Percentiles rank a stretch among this genome's conserved stretches.
Evolutionary conservation across 805 yeast species (phyloP).

Genomic region (Candida bentonensis): DNA sequence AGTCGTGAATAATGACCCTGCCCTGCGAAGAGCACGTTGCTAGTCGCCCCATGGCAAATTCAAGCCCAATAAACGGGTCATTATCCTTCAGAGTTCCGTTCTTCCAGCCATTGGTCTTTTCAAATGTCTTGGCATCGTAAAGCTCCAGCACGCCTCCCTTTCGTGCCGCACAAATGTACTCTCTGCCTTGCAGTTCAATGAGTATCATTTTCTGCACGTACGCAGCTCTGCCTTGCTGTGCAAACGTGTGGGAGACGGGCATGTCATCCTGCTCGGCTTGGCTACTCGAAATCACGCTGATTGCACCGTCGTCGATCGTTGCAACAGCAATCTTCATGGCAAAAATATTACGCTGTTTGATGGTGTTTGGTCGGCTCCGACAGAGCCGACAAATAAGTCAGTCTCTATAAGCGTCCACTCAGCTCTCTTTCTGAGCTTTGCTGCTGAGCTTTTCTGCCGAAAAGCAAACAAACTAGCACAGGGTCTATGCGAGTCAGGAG

Average conservation of each 20-base stretch:
- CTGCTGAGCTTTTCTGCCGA: too few species aligned
- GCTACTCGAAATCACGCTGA: constrained; percentile 12
- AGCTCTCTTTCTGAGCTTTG: too few species aligned
- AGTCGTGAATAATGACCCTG: constrained; percentile 9
- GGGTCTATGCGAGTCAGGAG: too few species aligned
- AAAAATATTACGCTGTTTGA: too few species aligned
- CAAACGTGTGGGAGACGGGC: constrained; percentile 4
- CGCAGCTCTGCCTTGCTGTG: constrained; percentile 7
- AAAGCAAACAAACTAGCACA: too few species aligned
- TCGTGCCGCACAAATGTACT: constrained; percentile 11
- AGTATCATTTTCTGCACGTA: constrained; percentile 11
- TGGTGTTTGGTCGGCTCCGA: too few species aligned
- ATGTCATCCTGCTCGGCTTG: background rate
- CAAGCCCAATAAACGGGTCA: constrained; percentile 11
- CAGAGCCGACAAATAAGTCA: too few species aligned
- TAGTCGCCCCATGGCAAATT: constrained; percentile 7
- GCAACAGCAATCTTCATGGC: background rate
- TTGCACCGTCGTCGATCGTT: constrained; percentile 3
- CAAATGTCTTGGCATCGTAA: constrained; percentile 7
- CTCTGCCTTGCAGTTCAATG: background rate
- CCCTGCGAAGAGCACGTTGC: constrained; percentile 10
- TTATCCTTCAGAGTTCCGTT: constrained; percentile 4
- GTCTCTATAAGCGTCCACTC: too few species aligned
- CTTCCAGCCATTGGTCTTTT: constrained; percentile 11
- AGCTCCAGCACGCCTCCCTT: constrained; percentile 13